Conservation (phyloP, 2,329 filamentous ascomycete species). For the Neofusicoccum umdonicola region DNA sequence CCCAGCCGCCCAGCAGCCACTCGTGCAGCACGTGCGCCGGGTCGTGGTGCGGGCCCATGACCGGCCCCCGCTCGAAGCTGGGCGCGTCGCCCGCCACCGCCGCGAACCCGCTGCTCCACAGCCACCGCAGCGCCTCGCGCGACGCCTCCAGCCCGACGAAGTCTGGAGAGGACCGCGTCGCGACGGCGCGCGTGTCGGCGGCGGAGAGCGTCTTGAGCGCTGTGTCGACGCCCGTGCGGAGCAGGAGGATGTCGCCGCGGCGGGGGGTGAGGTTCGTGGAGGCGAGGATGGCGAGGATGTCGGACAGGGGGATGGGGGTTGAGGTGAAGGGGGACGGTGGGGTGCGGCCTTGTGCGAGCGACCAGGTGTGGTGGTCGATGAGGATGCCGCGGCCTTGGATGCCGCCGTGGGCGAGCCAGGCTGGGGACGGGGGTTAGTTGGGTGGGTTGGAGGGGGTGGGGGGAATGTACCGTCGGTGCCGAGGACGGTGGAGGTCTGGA, state of each 20-base stretch:
- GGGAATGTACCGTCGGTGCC: conserved; percentile 11
- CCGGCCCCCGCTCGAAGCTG: conserved; percentile 45
- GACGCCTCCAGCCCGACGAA: conserved; percentile 43
- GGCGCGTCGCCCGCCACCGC: conserved; percentile 47
- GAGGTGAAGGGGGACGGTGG: not conserved
- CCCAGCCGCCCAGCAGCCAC: conserved; percentile 51
- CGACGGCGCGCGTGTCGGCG: conserved; percentile 26
- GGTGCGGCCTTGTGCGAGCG: conserved; percentile 12
- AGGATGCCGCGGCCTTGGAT: conserved; percentile 18
- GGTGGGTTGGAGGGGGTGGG: not conserved
- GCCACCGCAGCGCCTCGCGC: conserved; percentile 39
- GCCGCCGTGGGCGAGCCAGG: conserved; percentile 11
- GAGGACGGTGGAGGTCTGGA: conserved; percentile 28
- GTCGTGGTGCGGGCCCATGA: conserved; percentile 32
- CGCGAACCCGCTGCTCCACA: conserved; percentile 48
- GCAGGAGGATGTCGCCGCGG: conserved; percentile 31
- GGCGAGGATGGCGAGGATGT: conserved; percentile 20
- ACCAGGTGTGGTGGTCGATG: conserved; percentile 12
- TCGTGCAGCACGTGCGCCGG: conserved; percentile 35
- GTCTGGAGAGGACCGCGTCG: conserved; percentile 26
- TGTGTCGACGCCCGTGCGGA: conserved; percentile 38
- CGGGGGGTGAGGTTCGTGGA: conserved; percentile 17
- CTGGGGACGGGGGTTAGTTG: not conserved
- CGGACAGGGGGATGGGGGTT: conserved; percentile 19
- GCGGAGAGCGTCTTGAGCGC: conserved; percentile 29